Conservation (phyloP, 2,329 filamentous ascomycete species). For the Raffaelea arxii region DNA sequence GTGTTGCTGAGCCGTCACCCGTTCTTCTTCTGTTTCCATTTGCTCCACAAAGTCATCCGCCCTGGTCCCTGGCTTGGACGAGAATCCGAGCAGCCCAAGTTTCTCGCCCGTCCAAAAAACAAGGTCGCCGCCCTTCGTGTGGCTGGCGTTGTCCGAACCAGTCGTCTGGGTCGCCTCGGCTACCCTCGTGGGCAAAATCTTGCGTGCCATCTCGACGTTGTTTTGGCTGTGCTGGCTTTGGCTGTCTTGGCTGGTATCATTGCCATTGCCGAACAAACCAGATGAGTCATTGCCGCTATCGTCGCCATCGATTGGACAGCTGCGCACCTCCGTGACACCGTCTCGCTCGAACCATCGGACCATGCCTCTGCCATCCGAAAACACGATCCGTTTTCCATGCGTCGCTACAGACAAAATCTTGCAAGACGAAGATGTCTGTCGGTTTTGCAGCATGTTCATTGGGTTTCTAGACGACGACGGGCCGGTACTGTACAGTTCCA, state of each 20-base stretch:
- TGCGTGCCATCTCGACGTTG: conserved; percentile 67
- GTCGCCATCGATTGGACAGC: conserved; percentile 37
- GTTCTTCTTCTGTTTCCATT: conserved; percentile 33
- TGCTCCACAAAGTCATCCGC: conserved; percentile 41
- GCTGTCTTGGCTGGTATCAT: conserved; percentile 24
- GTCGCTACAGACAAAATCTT: conserved; percentile 73
- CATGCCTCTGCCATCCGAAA: conserved; percentile 73
- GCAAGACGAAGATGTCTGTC: conserved; percentile 70
- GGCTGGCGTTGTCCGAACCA: conserved; percentile 3
- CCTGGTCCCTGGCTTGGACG: conserved; percentile 37
- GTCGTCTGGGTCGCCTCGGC: conserved; percentile 10
- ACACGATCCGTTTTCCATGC: conserved; percentile 74
- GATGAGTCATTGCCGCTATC: too few species aligned
- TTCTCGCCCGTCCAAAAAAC: conserved; percentile 84
- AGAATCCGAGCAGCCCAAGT: conserved; percentile 62
- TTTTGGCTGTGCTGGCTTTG: conserved; percentile 33
- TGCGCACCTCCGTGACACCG: conserved; percentile 52
- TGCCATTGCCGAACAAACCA: too few species aligned
- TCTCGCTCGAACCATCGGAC: conserved; percentile 90
- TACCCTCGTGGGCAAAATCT: conserved; percentile 56
- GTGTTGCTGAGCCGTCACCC: conserved; percentile 44
- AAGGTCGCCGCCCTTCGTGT: conserved; percentile 54
- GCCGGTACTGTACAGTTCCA: conserved; percentile 70
- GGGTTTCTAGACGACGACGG: not conserved
- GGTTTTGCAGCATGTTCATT: conserved; percentile 52